Base-by-base conservation (phyloP, 441 rosid species). In the Erodium moschatum region DNA sequence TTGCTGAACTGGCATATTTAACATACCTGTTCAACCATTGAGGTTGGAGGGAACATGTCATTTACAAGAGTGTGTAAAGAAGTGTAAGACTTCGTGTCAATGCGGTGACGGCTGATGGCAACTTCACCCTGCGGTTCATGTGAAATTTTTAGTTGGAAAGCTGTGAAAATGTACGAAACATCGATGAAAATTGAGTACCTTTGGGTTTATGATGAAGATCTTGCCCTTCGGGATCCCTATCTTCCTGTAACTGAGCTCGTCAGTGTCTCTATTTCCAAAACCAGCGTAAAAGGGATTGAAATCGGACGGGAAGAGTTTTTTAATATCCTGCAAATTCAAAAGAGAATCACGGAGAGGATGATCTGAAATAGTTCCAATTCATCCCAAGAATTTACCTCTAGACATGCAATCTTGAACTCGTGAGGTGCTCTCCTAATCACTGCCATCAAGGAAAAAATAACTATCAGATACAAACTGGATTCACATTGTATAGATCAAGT, bases 401-500 rank as follows among this genome's bases (percentile, higher is more conserved):
- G 73, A 81, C 97, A 87, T 6, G 96, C 92, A 46, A 89, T 91
- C 80, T 91, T 91, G 85, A 91, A 91, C 70, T 91, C 94, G 21
- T 89, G 94, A 54, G 97, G 97, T 20, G 97, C 91, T 79, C 96
- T 86, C 81, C 97, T 80, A 71, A 91, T 89, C 27, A 91, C 97
- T 91, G 87, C 66, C 79, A 81, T 69, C 69, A 52, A 33, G 18
- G 62, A 29, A 58, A n/a, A 27, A 50, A 20, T 13, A 61, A 62
- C 12, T 7, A 35, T 20, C 50, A 40, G 46, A 60, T 52, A 15
- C 15, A 15, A 13, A 52, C 18, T 0, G 9, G 21, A 54, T 15
- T 16, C 10, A 54, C 24, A 35, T 35, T 35, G 21, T 54, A 18
- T 54, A 3, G 15, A 18, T 16, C 10, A 15, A 54, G 61, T 16